Base-by-base conservation (phyloP, 164 flowering plant species). In the Kalanchoe fedtschenkoi region DNA sequence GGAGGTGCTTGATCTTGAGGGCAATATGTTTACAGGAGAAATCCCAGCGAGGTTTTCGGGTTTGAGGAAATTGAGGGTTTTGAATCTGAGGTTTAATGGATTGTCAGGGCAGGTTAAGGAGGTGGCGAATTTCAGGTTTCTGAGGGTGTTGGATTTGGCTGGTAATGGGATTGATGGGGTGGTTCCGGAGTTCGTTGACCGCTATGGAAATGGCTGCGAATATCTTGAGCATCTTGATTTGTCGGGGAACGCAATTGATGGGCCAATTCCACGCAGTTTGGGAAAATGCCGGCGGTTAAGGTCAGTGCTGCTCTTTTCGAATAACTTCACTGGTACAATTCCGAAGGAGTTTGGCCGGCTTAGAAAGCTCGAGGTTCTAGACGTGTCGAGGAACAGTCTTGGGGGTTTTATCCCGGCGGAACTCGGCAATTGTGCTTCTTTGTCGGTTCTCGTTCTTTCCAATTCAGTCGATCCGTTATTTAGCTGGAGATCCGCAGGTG, bases 1-100 rank as follows among this genome's bases (percentile, higher is more conserved):
- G 34, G 73, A 80, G 66, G 84, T 84, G 44, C 77, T 90, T 66
- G 86, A 86, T 74, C 82, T 90, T 37, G 89, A 82, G 55, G 88
- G 89, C 61, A 90, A 88, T 69, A 65, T 55, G 61, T 59, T 87
- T 16, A 39, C 46, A 16, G 95, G 90, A 17, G 57, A 62, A 38
- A 68, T 90, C 64, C 80, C 87, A 1, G 1, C 10, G 38, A 63
- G 54, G 17, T 64, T 86, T 57, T 26, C 65, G 2, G 78, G 80
- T 5, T 75, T 87, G 74, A 74, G 70, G 58, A 76, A 56, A 19
- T 72, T 86, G 69, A 67, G 77, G 60, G 82, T 84, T 60, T 67
- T 85, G 65, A 81, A 84, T 66, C 72, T 87, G 2, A 83, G 81
- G 30, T 72, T 77, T 24, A 83, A 88, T 68, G 66, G 69, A 34